Conservation (phyloP, 768 basidiomycete genomes). For the Xerocomellus dryophilus region DNA sequence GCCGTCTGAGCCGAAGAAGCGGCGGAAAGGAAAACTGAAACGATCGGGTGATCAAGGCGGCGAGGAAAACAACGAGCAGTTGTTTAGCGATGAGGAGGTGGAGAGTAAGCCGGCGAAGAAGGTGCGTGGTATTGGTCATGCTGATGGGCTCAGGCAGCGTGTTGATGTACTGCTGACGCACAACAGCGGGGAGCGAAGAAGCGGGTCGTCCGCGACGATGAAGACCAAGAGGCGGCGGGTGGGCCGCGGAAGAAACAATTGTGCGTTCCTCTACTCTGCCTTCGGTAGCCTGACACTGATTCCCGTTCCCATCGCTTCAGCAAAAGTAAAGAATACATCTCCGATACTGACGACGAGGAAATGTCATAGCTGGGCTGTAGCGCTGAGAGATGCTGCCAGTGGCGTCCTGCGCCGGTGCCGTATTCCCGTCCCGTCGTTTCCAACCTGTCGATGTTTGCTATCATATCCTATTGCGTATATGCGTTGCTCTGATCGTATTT, state of each 20-base stretch:
- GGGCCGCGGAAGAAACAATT: constrained; percentile 75
- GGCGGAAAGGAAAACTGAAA: constrained; percentile 73
- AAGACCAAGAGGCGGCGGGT: constrained; percentile 63
- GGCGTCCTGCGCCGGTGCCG: not conserved
- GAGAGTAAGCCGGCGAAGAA: constrained; percentile 60
- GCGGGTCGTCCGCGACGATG: constrained; percentile 75
- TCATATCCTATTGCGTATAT: not conserved
- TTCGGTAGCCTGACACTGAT: not conserved
- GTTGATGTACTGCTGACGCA: not conserved
- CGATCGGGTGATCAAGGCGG: constrained; percentile 49
- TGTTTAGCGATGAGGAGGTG: constrained; percentile 71
- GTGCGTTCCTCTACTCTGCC: constrained; percentile 40
- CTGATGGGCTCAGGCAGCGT: not conserved
- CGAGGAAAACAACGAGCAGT: constrained; percentile 58
- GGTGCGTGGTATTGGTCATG: constrained; percentile 38
- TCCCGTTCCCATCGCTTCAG: constrained; percentile 37
- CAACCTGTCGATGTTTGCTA: not conserved
- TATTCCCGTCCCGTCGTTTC: not conserved
- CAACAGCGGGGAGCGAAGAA: constrained; percentile 57
- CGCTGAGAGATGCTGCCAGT: not conserved
- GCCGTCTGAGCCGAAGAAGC: constrained; percentile 61
- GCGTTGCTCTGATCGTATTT: constrained; percentile 5
- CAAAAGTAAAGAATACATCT: constrained; percentile 86
- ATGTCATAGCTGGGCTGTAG: constrained; percentile 48
- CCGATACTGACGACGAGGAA: constrained; percentile 79